Evolutionary conservation across 1,139 yeast genomes (phyloP), one percentile per base, ranked within the genome.

Genomic region (Yamadazyma spencermartinsiae): DNA sequence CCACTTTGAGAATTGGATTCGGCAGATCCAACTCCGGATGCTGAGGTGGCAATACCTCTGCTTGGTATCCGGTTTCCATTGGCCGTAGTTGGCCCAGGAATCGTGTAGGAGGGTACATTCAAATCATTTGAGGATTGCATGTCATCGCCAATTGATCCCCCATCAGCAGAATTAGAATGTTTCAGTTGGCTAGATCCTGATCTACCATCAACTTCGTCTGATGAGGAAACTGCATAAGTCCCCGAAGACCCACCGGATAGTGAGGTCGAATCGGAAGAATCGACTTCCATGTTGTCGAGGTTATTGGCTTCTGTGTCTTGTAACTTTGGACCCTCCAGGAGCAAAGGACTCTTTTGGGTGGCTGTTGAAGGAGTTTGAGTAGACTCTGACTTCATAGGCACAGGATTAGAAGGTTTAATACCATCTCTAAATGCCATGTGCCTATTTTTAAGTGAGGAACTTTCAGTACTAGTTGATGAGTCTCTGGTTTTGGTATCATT

Each of bases 351-450:
- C n/a, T 11, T 23, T 6, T 23, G 9, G 12, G 12, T 7, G 3
- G 31, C 15, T 6, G 11, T 18, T 16, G 19, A 27, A 29, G 19
- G 31, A 13, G 25, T 26, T 21, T 31, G 33, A 7, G 29, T 26
- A 13, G 27, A 26, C 8, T 13, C 35, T 13, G 35, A 34, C 13
- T 33, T 27, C 20, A 36, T 18, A 2, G 56, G 60, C 5, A 51
- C 47, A 2, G 61, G 57, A n/a, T 49, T 53, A n/a, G 52, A 29
- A 0, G 64, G 61, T 13, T 44, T 48, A 17, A 56, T 41, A 0
- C 60, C 63, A 33, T 56, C 55, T 19, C 50, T 55, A 40, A 46
- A 57, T 16, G 46, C 44, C 25, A 44, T 36, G 33, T 45, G 49
- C 14, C 43, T 48, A 29, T 41, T 18, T 11, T 37, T 40, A n/a